Evolutionary conservation across 2,329 filamentous ascomycete genomes (phyloP).

Genomic region (Curvularia spicifera): DNA sequence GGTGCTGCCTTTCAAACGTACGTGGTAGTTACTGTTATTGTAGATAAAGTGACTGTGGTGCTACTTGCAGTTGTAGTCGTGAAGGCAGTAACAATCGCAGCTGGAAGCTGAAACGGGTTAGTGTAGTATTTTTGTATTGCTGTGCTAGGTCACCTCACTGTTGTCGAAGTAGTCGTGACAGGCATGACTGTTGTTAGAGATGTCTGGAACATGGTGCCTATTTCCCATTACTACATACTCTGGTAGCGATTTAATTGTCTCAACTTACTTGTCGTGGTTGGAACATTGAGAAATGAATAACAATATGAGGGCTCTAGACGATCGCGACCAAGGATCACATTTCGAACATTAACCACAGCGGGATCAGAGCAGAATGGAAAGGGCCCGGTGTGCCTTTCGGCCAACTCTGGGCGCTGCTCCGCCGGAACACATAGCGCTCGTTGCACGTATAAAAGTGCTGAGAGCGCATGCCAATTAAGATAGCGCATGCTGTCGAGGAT

Average conservation of each 20-base stretch:
- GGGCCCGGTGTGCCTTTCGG: neutral
- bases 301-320: slow-evolving; percentile 1
- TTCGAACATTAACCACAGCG: neutral
- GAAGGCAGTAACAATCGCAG: neutral
- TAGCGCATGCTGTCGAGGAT: slow-evolving; percentile 2
- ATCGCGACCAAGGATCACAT: neutral
- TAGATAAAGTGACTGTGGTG: neutral
- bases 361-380: slow-evolving; percentile 1
- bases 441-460: neutral
- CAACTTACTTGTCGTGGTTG: slow-evolving; percentile 1
- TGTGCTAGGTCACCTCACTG: neutral
- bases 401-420: neutral
- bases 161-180: slow-evolving; percentile 1
- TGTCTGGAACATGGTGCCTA: neutral
- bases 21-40: slow-evolving; percentile 3
- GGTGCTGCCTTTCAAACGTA: neutral
- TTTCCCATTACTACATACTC: neutral
- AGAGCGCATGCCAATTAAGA: neutral
- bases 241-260: neutral
- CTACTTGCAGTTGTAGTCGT: slow-evolving; percentile 1
- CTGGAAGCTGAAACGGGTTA: neutral
- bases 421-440: slow-evolving; percentile 1
- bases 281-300: neutral
- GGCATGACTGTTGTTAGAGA: slow-evolving; percentile 1
- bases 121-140: neutral